Evolutionary conservation across 495 filamentous ascomycete species (phyloP).

Genomic region (Aspergillus indologenus): DNA sequence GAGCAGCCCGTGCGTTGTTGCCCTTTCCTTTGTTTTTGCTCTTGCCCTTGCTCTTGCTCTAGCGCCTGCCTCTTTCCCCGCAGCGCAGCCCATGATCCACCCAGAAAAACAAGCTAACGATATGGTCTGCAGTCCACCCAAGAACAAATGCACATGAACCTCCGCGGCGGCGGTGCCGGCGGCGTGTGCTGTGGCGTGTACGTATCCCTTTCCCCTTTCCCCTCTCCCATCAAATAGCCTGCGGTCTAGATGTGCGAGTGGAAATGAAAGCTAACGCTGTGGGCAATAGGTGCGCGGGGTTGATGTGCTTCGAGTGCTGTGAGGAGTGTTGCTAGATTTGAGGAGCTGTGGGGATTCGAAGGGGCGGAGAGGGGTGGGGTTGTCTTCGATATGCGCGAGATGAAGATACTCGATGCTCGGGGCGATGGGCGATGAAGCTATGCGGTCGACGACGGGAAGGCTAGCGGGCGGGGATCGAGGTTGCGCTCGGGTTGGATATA

Average conservation of each 20-base stretch:
- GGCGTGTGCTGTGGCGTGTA: slow-evolving; percentile 48
- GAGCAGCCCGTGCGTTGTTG: slow-evolving; percentile 37
- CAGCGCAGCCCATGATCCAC: too few relatives aligned
- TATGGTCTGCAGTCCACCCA: slow-evolving; percentile 32
- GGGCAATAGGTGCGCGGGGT: slow-evolving; percentile 38
- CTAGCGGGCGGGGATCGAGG: too few relatives aligned
- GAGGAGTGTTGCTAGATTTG: slow-evolving; percentile 45
- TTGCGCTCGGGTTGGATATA: background rate
- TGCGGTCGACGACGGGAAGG: too few relatives aligned
- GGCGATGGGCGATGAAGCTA: too few relatives aligned
- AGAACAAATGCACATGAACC: slow-evolving; percentile 36
- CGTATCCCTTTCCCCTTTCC: slow-evolving; percentile 17
- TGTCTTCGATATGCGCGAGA: too few relatives aligned
- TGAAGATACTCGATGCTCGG: too few relatives aligned
- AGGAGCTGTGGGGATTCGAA: too few relatives aligned
- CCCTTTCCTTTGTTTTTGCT: background rate
- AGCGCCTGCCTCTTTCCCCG: too few relatives aligned
- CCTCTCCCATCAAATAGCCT: background rate
- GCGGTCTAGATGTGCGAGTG: too few relatives aligned
- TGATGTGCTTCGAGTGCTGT: slow-evolving; percentile 45
- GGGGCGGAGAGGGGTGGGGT: too few relatives aligned
- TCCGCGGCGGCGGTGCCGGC: slow-evolving; percentile 43
- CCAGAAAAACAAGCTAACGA: too few relatives aligned
- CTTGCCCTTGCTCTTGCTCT: too few relatives aligned
- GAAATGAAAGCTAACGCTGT: slow-evolving; percentile 1